Percentiles rank a stretch among this genome's conserved stretches.
These are phyloP conservation scores for Parachaetomium inaequale DNA, from an alignment of 495 filamentous ascomycete genomes.

Conservation along the genomic window DNA sequence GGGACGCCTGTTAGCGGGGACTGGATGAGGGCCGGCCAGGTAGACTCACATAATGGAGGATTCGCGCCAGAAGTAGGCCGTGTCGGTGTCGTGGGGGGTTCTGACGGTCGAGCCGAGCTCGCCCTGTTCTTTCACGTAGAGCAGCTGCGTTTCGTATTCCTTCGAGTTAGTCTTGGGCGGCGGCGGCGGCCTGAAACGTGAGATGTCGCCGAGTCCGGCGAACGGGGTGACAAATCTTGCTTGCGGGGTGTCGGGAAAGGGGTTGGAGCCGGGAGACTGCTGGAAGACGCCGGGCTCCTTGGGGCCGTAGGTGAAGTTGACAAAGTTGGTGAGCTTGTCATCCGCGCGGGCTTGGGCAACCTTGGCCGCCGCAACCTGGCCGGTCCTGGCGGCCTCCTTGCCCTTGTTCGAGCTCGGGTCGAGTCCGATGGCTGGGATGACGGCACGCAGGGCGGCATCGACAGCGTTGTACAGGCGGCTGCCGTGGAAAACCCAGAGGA, in stretches of 20 bases:
- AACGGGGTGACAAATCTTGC: constrained; percentile 29
- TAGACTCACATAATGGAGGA: constrained; percentile 30
- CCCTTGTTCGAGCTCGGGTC: constrained; percentile 24
- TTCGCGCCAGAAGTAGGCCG: constrained; percentile 37
- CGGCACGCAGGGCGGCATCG: constrained; percentile 27
- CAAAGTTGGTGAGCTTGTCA: constrained; percentile 34
- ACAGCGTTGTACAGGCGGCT: constrained; percentile 31
- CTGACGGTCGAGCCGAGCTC: constrained; percentile 25
- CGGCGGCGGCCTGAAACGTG: constrained; percentile 25
- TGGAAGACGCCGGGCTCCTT: constrained; percentile 32
- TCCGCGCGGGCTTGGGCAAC: constrained; percentile 30
- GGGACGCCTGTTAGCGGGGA: not conserved
- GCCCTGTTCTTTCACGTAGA: constrained; percentile 32
- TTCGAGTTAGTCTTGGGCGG: constrained; percentile 22
- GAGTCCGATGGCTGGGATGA: constrained; percentile 33
- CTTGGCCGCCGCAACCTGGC: constrained; percentile 28
- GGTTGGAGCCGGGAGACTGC: constrained; percentile 26
- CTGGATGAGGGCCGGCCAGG: not conserved
- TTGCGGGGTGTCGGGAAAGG: constrained; percentile 35
- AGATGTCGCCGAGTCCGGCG: constrained; percentile 29
- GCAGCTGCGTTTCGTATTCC: constrained; percentile 23
- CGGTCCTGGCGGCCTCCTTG: constrained; percentile 25
- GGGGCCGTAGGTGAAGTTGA: constrained; percentile 30
- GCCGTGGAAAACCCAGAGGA: constrained; percentile 37
- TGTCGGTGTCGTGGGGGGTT: constrained; percentile 29